Evolutionary conservation across 1,139 yeast species (phyloP), one percentile per base, ranked within the genome.

Genomic region (Waltiozyma sp.): DNA sequence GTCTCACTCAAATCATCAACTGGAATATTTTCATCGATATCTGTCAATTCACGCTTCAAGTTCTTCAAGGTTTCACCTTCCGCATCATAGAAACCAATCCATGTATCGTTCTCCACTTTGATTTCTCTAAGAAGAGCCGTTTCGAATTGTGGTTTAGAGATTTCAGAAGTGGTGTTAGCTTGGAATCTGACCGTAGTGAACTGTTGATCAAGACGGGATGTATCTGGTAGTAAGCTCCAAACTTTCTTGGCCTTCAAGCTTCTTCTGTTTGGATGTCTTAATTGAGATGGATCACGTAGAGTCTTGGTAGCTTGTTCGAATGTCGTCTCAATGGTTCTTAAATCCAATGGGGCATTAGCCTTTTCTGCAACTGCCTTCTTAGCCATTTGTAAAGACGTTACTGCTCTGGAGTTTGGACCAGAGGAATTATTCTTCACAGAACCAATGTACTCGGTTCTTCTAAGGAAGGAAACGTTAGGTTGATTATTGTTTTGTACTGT

Each of bases 381-480:
- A 28, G 9, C 19, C 15, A 18, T 36, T 28, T 34, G 15, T 13
- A 39, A 18, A 10, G 55, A 49, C 1, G 50, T 46, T 2, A 39
- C 41, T 11, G 50, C 45, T 43, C 51, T 48, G 7, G 53, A 45
- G 1, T 14, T 28, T n/a, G 37, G 43, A 2, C 26, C 11, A 1
- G 47, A 28, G 18, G 31, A 18, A 9, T 19, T 34, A 11, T 41
- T 41, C n/a, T 44, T 44, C 3, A n/a, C 39, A 15, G 56, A 47
- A 3, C 53, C 54, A 21, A 87, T 84, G 61, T 91, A 91, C 61
- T 91, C 97, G 0, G 97, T 89, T 66, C 97, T 79, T 66, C 97
- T 80, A 59, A 89, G 72, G 65, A 89, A 89, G 18, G 94, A 76
- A 23, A 89, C 96, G 38, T 72, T 72, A 6, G 73, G 71, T 39